Base-by-base conservation (phyloP, 768 basidiomycete genomes). In the Pleurotus pulmonarius region DNA sequence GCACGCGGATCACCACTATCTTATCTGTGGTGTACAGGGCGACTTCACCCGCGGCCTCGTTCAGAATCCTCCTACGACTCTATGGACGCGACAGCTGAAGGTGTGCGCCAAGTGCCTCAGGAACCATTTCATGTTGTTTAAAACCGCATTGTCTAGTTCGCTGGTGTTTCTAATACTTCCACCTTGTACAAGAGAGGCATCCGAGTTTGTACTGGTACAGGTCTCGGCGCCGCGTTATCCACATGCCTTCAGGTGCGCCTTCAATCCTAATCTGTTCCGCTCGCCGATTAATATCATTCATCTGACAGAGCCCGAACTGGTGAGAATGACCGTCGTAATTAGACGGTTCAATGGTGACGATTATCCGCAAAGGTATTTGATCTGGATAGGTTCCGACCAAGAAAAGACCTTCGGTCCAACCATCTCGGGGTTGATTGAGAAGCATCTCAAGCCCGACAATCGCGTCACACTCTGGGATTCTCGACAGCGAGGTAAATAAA, bases 381-480 rank as follows among this genome's bases (percentile, higher is more conserved):
- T 92, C 60, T 92, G 89, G 89, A 90, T 90, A 64, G 83, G 89
- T 41, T 90, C 89, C 45, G 86, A 90, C 66, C 90, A 91, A 67
- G 89, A 88, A 66, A 90, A 88, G 72, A 92, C 90, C 2, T 92
- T 92, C 62, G 90, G 90, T 2, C 85, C 87, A 20, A 92, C 88
- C 18, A 89, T 92, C 56, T 79, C 83, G 56, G 81, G 80, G 25
- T 77, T 92, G 40, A 90, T 92, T 60, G 80, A 81, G 59, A 75
- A 77, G 56, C 81, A 88, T 63, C 65, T 92, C 7, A 82, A 79
- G 13, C 85, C 88, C 9, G 87, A 89, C 58, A 43, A 53, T 24
- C 85, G 90, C 22, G 75, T 83, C 41, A 82, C 83, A 4, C 76
- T 92, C 18, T 92, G 90, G 90, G 90, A 92, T 69, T 87, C 85